Percentiles rank a stretch among this genome's conserved stretches.
phyloP scores from a whole-genome alignment of 495 filamentous ascomycete species.

The Geopyxis carbonaria region DNA sequence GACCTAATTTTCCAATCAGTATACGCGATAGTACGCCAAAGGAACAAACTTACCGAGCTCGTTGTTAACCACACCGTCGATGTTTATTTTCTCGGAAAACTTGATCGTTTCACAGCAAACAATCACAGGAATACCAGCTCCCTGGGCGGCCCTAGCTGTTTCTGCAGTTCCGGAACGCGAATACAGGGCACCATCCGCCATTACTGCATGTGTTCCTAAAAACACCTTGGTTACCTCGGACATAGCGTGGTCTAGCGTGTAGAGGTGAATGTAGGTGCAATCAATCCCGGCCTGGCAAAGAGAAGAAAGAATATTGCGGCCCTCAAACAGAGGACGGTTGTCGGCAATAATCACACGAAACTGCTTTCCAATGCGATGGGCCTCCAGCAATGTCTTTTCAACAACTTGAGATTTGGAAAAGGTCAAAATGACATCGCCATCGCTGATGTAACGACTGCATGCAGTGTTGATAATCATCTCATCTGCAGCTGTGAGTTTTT shows the following conservation, averaged over 20 bases:
- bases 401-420: slow-evolving; percentile 54
- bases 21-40: slow-evolving; percentile 21
- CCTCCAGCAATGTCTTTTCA: slow-evolving; percentile 52
- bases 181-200: slow-evolving; percentile 75
- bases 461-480: slow-evolving; percentile 65
- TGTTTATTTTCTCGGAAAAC: slow-evolving; percentile 76
- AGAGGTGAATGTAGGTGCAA: slow-evolving; percentile 64
- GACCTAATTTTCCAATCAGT: slow-evolving; percentile 2
- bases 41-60: slow-evolving; percentile 62
- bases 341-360: slow-evolving; percentile 82
- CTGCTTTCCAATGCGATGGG: slow-evolving; percentile 46
- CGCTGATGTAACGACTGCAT: slow-evolving; percentile 47
- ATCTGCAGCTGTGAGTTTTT: slow-evolving; percentile 74
- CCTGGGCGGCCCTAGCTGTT: slow-evolving; percentile 72
- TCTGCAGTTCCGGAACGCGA: slow-evolving; percentile 74
- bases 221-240: slow-evolving; percentile 63
- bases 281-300: slow-evolving; percentile 51
- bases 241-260: slow-evolving; percentile 54
- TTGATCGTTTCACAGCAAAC: slow-evolving; percentile 92
- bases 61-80: slow-evolving; percentile 84
- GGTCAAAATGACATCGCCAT: slow-evolving; percentile 57
- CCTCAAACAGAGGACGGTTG: slow-evolving; percentile 62
- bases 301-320: slow-evolving; percentile 51
- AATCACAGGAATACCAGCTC: slow-evolving; percentile 58
- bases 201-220: slow-evolving; percentile 77